Base-by-base conservation (phyloP, 257 asterid species). In the Solanum piurae region DNA sequence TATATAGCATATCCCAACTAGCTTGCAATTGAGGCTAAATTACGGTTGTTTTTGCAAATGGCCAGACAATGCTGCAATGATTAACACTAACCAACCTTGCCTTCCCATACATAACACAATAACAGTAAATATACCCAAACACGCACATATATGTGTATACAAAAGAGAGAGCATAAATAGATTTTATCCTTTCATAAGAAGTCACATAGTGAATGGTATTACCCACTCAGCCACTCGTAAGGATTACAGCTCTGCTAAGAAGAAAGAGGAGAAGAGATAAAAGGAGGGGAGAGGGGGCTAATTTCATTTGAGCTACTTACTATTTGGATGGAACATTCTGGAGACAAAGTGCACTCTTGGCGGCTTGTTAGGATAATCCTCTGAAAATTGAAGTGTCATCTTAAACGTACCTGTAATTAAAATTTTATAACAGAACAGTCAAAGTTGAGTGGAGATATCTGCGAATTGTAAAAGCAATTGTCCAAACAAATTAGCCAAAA, bases 251-350 rank as follows among this genome's bases (percentile, higher is more conserved):
- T 29, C 68, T 46, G 18, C 37, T 13, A 42, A 44, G 20, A 27
- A 49, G 16, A 80, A 80, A 46, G 68, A 80, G 85, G 40, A 18
- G 69, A 16, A 80, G 42, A 80, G 11, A 74, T 9, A 37, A 52
- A 29, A 29, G 68, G 85, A 27, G 64, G 84, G 37, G 64, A 11
- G 20, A 49, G 69, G 71, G 71, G 16, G 33, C 7, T 62, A 23
- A 9, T 46, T 42, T 74, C 33, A 29, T 16, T 46, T 80, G 42
- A 16, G 86, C n/a, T 77, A 92, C 98, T 94, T 96, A 95, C 98
- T 96, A 86, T 96, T 96, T 86, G 98, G 99, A 87, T 96, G 99
- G 91, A 95, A 95, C 99, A 96, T 96, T 91, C 98, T 93, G 84
- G 99, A 95, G 85, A 95, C 91, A 87, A 96, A 96, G 73, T 95